Percentiles rank a stretch among this genome's conserved stretches.
These are phyloP conservation scores for Malus fusca DNA, from an alignment of 306 rosid species.

Conservation along the genomic window DNA sequence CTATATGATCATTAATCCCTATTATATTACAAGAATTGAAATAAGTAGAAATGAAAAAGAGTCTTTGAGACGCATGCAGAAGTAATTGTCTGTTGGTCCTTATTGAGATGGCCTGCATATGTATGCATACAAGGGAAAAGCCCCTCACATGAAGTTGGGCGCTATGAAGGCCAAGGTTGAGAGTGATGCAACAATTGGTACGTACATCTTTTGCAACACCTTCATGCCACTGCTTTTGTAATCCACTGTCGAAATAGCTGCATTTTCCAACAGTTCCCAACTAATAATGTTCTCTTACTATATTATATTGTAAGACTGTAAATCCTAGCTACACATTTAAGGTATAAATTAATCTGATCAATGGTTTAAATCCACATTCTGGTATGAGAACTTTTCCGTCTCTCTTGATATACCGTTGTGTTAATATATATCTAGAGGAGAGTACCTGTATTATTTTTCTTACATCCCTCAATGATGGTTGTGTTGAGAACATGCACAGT, in stretches of 20 bases:
- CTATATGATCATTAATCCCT: background rate
- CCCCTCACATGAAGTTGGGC: slow-evolving; percentile 18
- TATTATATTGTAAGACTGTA: too few relatives aligned
- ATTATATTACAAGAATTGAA: background rate
- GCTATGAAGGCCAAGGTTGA: slow-evolving; percentile 30
- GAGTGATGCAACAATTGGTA: slow-evolving; percentile 19
- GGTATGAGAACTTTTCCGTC: background rate
- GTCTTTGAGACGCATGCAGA: background rate
- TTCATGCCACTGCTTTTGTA: slow-evolving; percentile 16
- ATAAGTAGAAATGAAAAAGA: background rate
- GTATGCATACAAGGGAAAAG: background rate
- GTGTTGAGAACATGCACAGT: background rate
- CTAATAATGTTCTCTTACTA: background rate
- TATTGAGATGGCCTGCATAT: background rate
- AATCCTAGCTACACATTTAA: too few relatives aligned
- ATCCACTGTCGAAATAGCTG: slow-evolving; percentile 19
- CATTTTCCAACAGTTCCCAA: background rate
- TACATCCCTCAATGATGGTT: slow-evolving; percentile 13
- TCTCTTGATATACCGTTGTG: background rate
- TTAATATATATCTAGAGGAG: background rate
- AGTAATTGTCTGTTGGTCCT: background rate
- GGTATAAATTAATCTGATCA: background rate
- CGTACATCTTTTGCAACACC: slow-evolving; percentile 20
- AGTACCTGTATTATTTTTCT: background rate
- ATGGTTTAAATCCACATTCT: background rate